Conservation (phyloP, 2,329 filamentous ascomycete species). For the Cladobotryum mycophilum region DNA sequence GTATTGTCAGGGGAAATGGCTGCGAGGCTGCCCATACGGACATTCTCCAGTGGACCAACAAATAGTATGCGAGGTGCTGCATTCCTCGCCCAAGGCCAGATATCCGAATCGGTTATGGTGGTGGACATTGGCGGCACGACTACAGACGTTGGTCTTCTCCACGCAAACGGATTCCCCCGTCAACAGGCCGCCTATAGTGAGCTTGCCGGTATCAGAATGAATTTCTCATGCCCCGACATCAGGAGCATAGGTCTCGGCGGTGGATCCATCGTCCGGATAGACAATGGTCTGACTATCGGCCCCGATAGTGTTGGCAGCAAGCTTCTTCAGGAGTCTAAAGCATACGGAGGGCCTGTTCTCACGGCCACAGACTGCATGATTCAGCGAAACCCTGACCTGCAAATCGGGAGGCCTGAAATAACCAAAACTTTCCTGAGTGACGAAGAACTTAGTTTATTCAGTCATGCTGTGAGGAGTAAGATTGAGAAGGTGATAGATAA, state of each 20-base stretch:
- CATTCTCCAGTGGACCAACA: slow-evolving; percentile 57
- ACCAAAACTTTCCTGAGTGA: slow-evolving; percentile 25
- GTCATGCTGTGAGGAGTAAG: slow-evolving; percentile 39
- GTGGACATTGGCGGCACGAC: slow-evolving; percentile 64
- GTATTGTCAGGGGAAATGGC: slow-evolving; percentile 49
- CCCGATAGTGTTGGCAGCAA: slow-evolving; percentile 58
- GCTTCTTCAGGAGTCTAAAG: slow-evolving; percentile 44
- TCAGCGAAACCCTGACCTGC: slow-evolving; percentile 23
- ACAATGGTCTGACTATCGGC: slow-evolving; percentile 41
- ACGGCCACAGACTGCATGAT: slow-evolving; percentile 54
- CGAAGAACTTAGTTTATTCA: slow-evolving; percentile 32
- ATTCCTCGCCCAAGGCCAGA: slow-evolving; percentile 42
- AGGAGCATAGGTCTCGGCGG: slow-evolving; percentile 55
- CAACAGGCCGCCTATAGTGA: slow-evolving; percentile 58
- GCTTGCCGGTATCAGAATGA: slow-evolving; percentile 56
- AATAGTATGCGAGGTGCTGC: slow-evolving; percentile 60
- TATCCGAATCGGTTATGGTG: slow-evolving; percentile 45
- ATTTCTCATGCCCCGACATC: slow-evolving; percentile 52
- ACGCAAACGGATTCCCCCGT: slow-evolving; percentile 56
- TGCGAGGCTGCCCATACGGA: slow-evolving; percentile 51
- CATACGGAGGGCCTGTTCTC: slow-evolving; percentile 50
- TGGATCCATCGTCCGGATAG: slow-evolving; percentile 45
- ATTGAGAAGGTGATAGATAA: slow-evolving; percentile 52
- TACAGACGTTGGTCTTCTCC: slow-evolving; percentile 55
- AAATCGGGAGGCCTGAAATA: slow-evolving; percentile 37